These are phyloP conservation scores for Bruguiera gymnorhiza DNA, from an alignment of 345 rosid species.

Conservation along the genomic window DNA sequence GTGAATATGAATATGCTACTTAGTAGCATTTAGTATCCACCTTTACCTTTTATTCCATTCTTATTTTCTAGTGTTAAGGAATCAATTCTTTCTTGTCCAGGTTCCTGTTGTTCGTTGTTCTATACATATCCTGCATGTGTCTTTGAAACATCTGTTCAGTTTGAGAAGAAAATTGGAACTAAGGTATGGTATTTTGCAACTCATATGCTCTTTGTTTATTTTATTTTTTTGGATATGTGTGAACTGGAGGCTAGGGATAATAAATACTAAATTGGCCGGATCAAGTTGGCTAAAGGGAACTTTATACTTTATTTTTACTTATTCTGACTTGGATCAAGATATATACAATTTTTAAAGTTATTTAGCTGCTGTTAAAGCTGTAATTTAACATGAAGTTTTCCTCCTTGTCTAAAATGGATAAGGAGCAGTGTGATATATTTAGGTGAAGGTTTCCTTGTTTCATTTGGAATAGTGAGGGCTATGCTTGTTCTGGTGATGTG, in stretches of 20 bases:
- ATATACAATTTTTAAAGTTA: too few species aligned
- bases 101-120: slow-evolving; percentile 55
- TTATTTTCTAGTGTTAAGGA: slow-evolving; percentile 10
- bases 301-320: not conserved
- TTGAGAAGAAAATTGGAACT: slow-evolving; percentile 37
- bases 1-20: not conserved
- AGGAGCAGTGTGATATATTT: too few species aligned
- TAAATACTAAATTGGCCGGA: not conserved
- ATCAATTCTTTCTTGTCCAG: slow-evolving; percentile 36
- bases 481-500: too few species aligned
- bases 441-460: too few species aligned
- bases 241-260: not conserved
- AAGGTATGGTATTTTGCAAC: slow-evolving; percentile 46
- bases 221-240: not conserved
- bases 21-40: not conserved
- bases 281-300: not conserved
- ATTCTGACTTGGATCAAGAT: too few species aligned
- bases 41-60: not conserved
- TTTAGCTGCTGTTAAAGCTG: too few species aligned
- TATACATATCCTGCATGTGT: slow-evolving; percentile 49
- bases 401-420: too few species aligned
- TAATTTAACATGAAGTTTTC: too few species aligned
- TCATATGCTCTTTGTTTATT: slow-evolving; percentile 1
- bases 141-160: slow-evolving; percentile 59
- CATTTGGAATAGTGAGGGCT: too few species aligned